Base-by-base conservation (phyloP, 164 flowering plant species). In the Sextonia rubra region DNA sequence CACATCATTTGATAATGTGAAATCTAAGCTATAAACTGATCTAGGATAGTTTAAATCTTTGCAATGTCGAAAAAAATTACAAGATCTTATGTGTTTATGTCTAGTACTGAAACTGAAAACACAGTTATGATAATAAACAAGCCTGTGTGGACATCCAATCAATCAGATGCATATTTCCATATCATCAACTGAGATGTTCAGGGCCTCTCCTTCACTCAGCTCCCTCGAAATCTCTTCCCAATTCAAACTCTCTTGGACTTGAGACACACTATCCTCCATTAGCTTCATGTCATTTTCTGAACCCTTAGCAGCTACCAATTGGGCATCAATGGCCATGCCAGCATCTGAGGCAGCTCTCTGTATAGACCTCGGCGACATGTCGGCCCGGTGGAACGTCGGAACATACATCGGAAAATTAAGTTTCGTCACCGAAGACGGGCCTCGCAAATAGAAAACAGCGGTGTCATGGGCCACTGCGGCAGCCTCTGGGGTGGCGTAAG, bases 401-500 rank as follows among this genome's bases (percentile, higher is more conserved):
- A 84, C 60, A 60, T 69, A 27, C 9, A 60, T 58, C 0, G 90
- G 93, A 65, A 91, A 88, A 78, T 91, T 91, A 66, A 91, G 82
- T 0, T 66, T 37, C 2, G 70, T 71, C 26, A 73, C 25, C 3
- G 83, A 65, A 0, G 82, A 27, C 0, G 79, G 77, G 14, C 88
- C 84, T 0, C 85, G 71, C 1, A 91, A 71, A 58, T 85, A 86
- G 69, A 81, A 86, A 47, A 49, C 78, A 9, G 97, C 97, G 0
- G 88, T 78, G 77, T 91, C 97, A 63, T 86, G 88, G 0, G 93
- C 93, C 47, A 88, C 81, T 0, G 91, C 97, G 0, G 97, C 97
- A 0, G 84, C 93, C 73, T 89, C 93, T 0, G 92, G 81, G 3
- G 88, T 79, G 14, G 85, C 62, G 78, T 85, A 91, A 47, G 93